Conservation (phyloP, 2,329 filamentous ascomycete species). For the Atkinsonella hypoxylon region DNA sequence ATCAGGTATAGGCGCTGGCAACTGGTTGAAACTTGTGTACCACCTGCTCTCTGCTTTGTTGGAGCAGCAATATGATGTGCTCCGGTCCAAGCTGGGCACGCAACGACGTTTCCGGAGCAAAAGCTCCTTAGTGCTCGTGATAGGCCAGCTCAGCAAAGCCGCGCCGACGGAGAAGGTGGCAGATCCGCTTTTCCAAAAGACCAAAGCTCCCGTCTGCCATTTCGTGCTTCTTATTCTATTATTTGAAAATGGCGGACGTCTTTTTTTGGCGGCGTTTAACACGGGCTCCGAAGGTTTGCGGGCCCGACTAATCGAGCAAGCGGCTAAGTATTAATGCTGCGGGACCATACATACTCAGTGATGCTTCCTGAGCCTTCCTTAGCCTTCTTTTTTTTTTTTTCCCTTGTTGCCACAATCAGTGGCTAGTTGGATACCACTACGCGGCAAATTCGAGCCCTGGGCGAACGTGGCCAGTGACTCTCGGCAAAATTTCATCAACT, state of each 20-base stretch:
- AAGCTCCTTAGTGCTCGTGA: constrained; percentile 7
- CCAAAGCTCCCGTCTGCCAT: not conserved
- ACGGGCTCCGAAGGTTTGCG: not conserved
- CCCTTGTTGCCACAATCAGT: not conserved
- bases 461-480: too few relatives aligned
- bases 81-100: constrained; percentile 2
- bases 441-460: too few relatives aligned
- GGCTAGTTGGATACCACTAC: not conserved
- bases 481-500: too few relatives aligned
- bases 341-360: not conserved
- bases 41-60: constrained; percentile 4
- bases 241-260: not conserved
- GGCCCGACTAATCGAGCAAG: not conserved
- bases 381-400: too few relatives aligned
- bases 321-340: not conserved
- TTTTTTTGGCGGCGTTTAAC: not conserved
- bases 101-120: constrained; percentile 7
- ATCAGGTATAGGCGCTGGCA: not conserved
- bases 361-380: too few relatives aligned
- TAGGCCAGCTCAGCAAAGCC: constrained; percentile 2
- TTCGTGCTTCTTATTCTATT: not conserved
- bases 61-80: constrained; percentile 3
- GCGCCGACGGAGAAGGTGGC: constrained; percentile 3
- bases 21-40: constrained; percentile 1
- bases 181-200: constrained; percentile 9